These are phyloP conservation scores for Tubosaeta brunneosetosa DNA, from an alignment of 768 basidiomycete genomes.

Conservation along the genomic window DNA sequence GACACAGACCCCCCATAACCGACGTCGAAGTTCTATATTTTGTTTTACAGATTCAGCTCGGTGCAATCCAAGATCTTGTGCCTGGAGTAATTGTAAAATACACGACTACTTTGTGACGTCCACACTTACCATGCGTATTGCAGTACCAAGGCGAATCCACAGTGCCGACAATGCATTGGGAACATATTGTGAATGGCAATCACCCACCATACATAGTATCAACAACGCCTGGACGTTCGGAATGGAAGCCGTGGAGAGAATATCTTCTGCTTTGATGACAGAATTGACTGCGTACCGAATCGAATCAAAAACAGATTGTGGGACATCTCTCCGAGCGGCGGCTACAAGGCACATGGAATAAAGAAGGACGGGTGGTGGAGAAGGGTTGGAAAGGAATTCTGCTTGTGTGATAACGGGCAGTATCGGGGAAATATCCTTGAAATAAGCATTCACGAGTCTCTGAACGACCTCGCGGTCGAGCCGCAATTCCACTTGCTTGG, in stretches of 20 bases:
- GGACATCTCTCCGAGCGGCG: conserved; percentile 77
- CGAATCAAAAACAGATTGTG: conserved; percentile 83
- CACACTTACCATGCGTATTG: conserved; percentile 83
- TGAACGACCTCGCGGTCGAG: conserved; percentile 78
- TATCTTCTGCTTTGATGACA: conserved; percentile 85
- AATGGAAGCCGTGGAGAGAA: conserved; percentile 80
- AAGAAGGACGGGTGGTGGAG: conserved; percentile 75
- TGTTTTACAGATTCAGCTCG: conserved; percentile 84
- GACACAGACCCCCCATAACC: conserved; percentile 93
- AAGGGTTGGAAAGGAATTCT: conserved; percentile 76
- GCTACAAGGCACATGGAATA: conserved; percentile 95
- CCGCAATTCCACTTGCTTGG: conserved; percentile 64
- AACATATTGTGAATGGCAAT: conserved; percentile 87
- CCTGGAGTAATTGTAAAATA: conserved; percentile 43
- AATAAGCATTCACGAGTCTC: conserved; percentile 86
- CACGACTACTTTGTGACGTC: conserved; percentile 2
- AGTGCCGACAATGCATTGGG: conserved; percentile 81
- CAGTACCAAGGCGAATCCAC: conserved; percentile 81
- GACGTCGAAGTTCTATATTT: conserved; percentile 78
- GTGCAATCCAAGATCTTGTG: conserved; percentile 94
- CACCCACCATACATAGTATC: conserved; percentile 82
- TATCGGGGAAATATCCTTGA: conserved; percentile 80
- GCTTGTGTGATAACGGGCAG: conserved; percentile 84
- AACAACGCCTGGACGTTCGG: conserved; percentile 85
- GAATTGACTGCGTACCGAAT: conserved; percentile 84